Evolutionary conservation across 345 rosid genomes (phyloP).

Genomic region (Citrus glauca): DNA sequence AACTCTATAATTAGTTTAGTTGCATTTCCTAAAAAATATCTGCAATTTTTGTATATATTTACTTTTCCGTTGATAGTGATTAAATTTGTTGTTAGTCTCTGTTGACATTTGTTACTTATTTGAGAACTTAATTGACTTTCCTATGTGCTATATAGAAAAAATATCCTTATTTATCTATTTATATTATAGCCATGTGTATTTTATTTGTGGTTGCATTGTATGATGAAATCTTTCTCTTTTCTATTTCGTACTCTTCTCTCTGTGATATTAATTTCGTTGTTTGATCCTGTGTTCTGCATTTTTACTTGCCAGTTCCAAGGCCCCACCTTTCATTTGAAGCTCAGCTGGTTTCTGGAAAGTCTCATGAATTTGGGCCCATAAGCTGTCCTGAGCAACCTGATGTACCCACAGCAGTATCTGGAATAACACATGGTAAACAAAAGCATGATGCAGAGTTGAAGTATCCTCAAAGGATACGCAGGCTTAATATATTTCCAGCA

Average conservation of each 20-base stretch:
- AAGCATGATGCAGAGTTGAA: constrained; percentile 75
- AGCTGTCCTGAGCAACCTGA: constrained; percentile 76
- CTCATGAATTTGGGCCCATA: constrained; percentile 67
- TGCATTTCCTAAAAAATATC: not conserved
- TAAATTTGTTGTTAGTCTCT: not conserved
- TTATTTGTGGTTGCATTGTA: not conserved
- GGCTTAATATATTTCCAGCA: constrained; percentile 85
- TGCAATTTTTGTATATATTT: not conserved
- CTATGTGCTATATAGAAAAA: not conserved
- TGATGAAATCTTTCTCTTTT: not conserved
- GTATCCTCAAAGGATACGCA: constrained; percentile 87
- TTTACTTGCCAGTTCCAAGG: constrained; percentile 68
- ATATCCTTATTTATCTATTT: not conserved
- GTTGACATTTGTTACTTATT: not conserved
- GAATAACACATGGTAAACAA: constrained; percentile 58
- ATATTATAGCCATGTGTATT: not conserved
- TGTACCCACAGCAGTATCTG: constrained; percentile 49
- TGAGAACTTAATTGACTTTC: not conserved
- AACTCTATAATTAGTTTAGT: not conserved
- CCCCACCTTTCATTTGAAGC: constrained; percentile 98
- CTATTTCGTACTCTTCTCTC: not conserved
- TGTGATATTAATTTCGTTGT: not conserved
- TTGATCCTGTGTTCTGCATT: constrained; percentile 5
- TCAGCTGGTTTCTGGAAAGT: constrained; percentile 95
- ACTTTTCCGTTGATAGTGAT: not conserved